These are phyloP conservation scores for Lachnellula cervina DNA, from an alignment of 2,329 filamentous ascomycete genomes.

Conservation along the genomic window DNA sequence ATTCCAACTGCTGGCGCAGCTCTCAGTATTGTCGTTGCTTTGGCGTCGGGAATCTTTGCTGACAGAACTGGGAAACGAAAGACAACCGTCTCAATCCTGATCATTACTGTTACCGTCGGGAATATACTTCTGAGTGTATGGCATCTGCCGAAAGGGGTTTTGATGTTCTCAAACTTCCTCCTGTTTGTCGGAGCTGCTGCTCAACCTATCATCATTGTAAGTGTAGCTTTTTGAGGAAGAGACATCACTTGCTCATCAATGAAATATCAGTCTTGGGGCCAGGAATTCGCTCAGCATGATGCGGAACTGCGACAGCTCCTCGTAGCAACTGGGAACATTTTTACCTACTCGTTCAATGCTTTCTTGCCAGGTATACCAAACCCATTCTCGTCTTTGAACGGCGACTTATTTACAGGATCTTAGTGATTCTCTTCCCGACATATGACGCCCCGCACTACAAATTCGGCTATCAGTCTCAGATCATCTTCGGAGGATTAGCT, in stretches of 20 bases:
- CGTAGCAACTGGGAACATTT: constrained; percentile 7
- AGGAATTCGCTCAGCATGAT: not conserved
- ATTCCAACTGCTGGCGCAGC: constrained; percentile 4
- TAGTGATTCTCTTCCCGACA: constrained; percentile 32
- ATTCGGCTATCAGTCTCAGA: constrained; percentile 33
- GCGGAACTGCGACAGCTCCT: constrained; percentile 7
- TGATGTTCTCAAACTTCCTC: constrained; percentile 3
- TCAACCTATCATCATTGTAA: constrained; percentile 6
- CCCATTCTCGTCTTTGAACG: not conserved
- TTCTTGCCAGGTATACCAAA: constrained; percentile 3
- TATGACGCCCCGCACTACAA: constrained; percentile 34
- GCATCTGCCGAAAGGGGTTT: constrained; percentile 2
- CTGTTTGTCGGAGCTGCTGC: not conserved
- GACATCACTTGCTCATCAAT: too few species aligned
- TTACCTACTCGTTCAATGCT: constrained; percentile 2
- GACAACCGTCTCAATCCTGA: not conserved
- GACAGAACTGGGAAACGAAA: constrained; percentile 2
- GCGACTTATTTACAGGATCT: not conserved
- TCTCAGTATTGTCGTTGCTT: not conserved
- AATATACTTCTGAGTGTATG: constrained; percentile 6
- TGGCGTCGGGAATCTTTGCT: constrained; percentile 1
- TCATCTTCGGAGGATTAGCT: constrained; percentile 31
- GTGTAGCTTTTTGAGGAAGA: not conserved
- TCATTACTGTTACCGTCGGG: not conserved
- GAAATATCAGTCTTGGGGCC: constrained; percentile 2